phyloP scores from a whole-genome alignment of 2,329 filamentous ascomycete genomes.

The Tolypocladium ovalisporum region DNA sequence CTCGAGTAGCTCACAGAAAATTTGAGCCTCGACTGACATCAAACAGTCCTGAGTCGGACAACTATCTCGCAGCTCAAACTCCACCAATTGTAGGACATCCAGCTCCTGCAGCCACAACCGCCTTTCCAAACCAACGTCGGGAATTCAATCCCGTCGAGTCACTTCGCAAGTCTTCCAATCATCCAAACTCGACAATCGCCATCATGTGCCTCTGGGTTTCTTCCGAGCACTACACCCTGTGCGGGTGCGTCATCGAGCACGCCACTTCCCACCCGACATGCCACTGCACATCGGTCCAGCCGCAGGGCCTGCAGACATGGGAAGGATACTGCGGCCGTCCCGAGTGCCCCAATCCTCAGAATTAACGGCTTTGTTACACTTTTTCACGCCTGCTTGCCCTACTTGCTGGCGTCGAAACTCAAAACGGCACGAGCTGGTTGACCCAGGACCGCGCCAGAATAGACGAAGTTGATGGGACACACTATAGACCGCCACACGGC shows the following conservation, averaged over 20 bases:
- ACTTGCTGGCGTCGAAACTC: neutral
- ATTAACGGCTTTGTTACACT: neutral
- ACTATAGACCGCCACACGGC: slow-evolving; percentile 12
- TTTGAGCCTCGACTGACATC: slow-evolving; percentile 1
- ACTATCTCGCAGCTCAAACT: neutral
- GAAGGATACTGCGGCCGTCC: slow-evolving; percentile 20
- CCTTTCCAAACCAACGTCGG: neutral
- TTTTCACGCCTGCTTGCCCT: neutral
- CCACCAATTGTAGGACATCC: no score
- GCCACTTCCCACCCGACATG: slow-evolving; percentile 16
- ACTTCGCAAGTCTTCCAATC: neutral
- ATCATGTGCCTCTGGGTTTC: slow-evolving; percentile 24
- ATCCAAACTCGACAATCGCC: neutral
- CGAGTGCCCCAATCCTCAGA: slow-evolving; percentile 18
- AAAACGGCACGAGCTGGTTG: neutral
- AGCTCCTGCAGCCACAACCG: no score
- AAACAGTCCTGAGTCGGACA: neutral
- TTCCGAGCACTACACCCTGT: slow-evolving; percentile 18
- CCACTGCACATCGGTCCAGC: slow-evolving; percentile 14
- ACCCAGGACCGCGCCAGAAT: neutral
- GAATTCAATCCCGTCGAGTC: neutral
- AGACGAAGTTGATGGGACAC: slow-evolving; percentile 10
- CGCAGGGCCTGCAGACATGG: slow-evolving; percentile 18
- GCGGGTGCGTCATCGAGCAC: slow-evolving; percentile 17
- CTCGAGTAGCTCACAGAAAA: neutral